Evolutionary conservation across 257 asterid genomes (phyloP).

Genomic region (Verbena officinalis): DNA sequence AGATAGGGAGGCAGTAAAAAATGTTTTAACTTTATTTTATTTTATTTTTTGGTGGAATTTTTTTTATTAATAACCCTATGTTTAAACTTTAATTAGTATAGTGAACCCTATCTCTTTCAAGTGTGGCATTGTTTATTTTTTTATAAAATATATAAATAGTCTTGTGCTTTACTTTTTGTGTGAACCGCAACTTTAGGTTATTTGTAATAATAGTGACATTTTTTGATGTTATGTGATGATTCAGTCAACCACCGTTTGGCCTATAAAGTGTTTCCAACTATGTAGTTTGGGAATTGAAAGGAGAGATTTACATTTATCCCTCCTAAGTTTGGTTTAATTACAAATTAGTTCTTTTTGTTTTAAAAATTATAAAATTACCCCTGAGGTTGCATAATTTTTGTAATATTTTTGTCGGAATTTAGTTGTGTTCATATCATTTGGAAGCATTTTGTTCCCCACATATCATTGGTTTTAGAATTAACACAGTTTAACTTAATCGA

Average conservation of each 20-base stretch:
- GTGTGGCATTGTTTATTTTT: neutral
- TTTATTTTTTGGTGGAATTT: conserved; percentile 25
- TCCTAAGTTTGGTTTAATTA: too few species aligned
- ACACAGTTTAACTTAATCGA: too few species aligned
- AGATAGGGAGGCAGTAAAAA: conserved; percentile 37
- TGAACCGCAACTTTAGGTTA: conserved; percentile 21
- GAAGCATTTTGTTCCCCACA: too few species aligned
- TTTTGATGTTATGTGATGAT: neutral
- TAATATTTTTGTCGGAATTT: too few species aligned
- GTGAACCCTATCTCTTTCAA: neutral
- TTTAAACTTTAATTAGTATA: neutral
- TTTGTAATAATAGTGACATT: neutral
- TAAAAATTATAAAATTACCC: too few species aligned
- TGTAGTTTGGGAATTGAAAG: too few species aligned
- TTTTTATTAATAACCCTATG: conserved; percentile 15
- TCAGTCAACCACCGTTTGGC: neutral
- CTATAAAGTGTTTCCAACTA: too few species aligned
- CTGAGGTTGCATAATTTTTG: too few species aligned
- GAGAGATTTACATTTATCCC: too few species aligned
- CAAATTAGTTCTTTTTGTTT: too few species aligned
- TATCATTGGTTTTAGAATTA: too few species aligned
- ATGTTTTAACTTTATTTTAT: conserved; percentile 30
- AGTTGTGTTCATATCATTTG: too few species aligned
- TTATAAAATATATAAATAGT: neutral
- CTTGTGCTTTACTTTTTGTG: neutral